Evolutionary conservation across 345 rosid genomes (phyloP).

Genomic region (Abelmoschus esculentus): DNA sequence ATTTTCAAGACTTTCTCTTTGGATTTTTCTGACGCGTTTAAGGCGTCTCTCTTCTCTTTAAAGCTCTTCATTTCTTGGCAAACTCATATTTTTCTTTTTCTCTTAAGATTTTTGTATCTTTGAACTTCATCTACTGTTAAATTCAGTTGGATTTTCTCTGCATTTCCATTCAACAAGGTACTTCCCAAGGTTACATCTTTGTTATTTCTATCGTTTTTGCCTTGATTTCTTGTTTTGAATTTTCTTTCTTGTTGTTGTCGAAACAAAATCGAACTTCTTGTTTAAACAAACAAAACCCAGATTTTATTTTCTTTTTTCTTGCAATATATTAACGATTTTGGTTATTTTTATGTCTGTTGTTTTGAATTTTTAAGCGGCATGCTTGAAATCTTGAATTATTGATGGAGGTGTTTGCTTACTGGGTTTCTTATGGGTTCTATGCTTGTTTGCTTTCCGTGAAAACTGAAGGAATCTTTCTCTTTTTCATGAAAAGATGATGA

Average conservation of each 20-base stretch:
- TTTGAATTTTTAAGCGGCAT: slow-evolving; percentile 1
- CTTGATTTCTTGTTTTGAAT: not conserved
- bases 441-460: slow-evolving; percentile 13
- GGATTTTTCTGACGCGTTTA: slow-evolving; percentile 6
- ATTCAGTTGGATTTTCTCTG: not conserved
- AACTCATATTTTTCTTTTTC: not conserved
- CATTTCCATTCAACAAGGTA: slow-evolving; percentile 12
- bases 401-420: slow-evolving; percentile 5
- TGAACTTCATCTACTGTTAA: not conserved
- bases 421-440: slow-evolving; percentile 5
- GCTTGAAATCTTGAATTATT: not conserved
- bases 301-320: not conserved
- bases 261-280: not conserved
- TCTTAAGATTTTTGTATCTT: not conserved
- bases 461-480: not conserved
- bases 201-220: not conserved
- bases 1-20: not conserved
- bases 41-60: not conserved
- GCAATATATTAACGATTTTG: slow-evolving; percentile 3
- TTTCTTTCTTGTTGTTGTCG: slow-evolving; percentile 5
- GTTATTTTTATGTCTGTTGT: not conserved
- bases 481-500: not conserved
- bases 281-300: not conserved
- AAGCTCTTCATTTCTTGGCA: not conserved
- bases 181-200: not conserved